These are phyloP conservation scores for Eudorina sp. DNA, from an alignment of 139 green algal genomes.

Conservation along the genomic window DNA sequence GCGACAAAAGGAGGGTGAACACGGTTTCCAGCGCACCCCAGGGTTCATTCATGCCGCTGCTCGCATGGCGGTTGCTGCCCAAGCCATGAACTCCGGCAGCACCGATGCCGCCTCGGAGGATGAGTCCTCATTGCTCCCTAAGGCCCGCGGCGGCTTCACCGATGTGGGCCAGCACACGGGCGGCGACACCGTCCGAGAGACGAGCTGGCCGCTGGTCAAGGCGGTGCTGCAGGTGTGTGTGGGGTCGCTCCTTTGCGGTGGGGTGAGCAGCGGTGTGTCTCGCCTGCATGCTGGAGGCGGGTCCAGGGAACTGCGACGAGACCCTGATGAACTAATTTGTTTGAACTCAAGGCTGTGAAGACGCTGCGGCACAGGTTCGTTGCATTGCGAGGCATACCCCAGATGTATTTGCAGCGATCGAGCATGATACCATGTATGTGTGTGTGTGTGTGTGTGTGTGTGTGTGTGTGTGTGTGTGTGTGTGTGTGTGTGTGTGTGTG, in stretches of 20 bases:
- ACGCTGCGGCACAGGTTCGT: too few species aligned
- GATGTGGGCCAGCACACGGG: conserved; percentile 59
- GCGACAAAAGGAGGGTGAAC: neutral
- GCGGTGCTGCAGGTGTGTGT: conserved; percentile 42
- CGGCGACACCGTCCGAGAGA: conserved; percentile 18
- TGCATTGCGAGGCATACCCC: too few species aligned
- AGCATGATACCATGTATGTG: too few species aligned
- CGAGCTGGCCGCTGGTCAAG: conserved; percentile 53
- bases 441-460: too few species aligned
- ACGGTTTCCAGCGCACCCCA: conserved; percentile 49
- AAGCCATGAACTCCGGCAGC: too few species aligned
- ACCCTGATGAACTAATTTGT: too few species aligned
- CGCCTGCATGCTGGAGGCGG: too few species aligned
- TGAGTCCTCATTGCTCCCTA: neutral
- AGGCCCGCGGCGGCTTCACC: conserved; percentile 47
- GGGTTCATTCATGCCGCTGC: conserved; percentile 11
- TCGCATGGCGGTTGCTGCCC: neutral
- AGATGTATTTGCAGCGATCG: too few species aligned
- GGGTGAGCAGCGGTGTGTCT: neutral
- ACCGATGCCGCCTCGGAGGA: neutral
- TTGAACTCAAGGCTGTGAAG: too few species aligned
- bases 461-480: too few species aligned
- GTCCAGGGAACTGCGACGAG: too few species aligned
- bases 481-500: too few species aligned
- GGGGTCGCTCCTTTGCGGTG: neutral